phyloP scores from a whole-genome alignment of 257 asterid genomes.

The Solanum chilense region DNA sequence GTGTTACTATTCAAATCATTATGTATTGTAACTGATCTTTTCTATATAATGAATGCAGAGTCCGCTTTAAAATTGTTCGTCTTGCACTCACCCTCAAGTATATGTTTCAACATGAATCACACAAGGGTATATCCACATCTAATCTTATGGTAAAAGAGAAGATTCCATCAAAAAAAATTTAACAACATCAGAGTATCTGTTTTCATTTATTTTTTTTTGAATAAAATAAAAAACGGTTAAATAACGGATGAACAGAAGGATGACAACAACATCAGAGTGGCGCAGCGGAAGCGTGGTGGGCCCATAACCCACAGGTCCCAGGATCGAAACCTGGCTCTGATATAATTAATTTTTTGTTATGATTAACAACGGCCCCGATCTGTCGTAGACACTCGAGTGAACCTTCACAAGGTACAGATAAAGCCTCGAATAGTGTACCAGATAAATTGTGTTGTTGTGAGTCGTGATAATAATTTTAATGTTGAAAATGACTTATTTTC shows the following conservation, averaged over 20 bases:
- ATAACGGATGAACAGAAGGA: rapidly evolving
- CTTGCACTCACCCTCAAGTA: background rate
- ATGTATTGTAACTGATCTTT: background rate
- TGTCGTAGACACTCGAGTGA: too few relatives aligned
- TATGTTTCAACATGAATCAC: background rate
- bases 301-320: slow-evolving; percentile 99
- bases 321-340: slow-evolving; percentile 99
- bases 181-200: background rate
- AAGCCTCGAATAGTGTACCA: too few relatives aligned
- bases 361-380: too few relatives aligned
- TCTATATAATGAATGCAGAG: background rate
- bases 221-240: too few relatives aligned
- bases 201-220: too few relatives aligned
- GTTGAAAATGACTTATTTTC: too few relatives aligned
- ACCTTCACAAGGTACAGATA: too few relatives aligned
- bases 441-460: too few relatives aligned
- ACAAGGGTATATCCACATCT: background rate
- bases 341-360: background rate
- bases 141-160: background rate
- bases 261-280: slow-evolving; percentile 24
- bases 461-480: background rate
- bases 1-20: background rate
- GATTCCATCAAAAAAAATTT: background rate
- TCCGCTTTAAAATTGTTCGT: background rate
- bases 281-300: slow-evolving; percentile 85